Evolutionary conservation across 768 basidiomycete species (phyloP).

Genomic region (Kwoniella mangroviensis): DNA sequence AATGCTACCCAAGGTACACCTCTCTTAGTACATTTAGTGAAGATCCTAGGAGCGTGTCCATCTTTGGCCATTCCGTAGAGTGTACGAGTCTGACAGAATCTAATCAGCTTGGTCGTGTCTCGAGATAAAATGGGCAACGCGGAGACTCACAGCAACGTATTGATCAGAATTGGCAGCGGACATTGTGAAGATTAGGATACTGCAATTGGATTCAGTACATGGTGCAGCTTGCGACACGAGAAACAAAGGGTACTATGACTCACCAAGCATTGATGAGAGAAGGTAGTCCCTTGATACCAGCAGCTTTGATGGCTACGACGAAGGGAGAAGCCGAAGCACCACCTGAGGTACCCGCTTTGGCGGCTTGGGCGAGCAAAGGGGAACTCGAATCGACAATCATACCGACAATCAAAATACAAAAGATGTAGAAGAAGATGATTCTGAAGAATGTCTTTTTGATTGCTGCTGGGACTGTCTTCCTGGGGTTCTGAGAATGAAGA

Average conservation of each 20-base stretch:
- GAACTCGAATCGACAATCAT: neutral
- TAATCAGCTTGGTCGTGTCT: neutral
- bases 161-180: constrained; percentile 54
- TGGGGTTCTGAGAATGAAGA: constrained; percentile 33
- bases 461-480: constrained; percentile 48
- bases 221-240: constrained; percentile 63
- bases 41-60: constrained; percentile 61
- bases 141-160: constrained; percentile 43
- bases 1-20: constrained; percentile 62
- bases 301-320: constrained; percentile 49
- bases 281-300: constrained; percentile 54
- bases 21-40: constrained; percentile 62
- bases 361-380: neutral
- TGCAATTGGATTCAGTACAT: constrained; percentile 63
- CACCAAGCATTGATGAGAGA: constrained; percentile 54
- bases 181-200: constrained; percentile 55
- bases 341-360: neutral
- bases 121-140: no score
- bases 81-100: constrained; percentile 31
- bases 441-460: constrained; percentile 49
- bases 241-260: neutral
- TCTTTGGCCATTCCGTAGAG: constrained; percentile 59
- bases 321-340: constrained; percentile 47
- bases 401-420: constrained; percentile 2
- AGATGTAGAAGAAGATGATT: constrained; percentile 8